phyloP scores from a whole-genome alignment of 768 basidiomycete species.

The Tremella mesenterica region DNA sequence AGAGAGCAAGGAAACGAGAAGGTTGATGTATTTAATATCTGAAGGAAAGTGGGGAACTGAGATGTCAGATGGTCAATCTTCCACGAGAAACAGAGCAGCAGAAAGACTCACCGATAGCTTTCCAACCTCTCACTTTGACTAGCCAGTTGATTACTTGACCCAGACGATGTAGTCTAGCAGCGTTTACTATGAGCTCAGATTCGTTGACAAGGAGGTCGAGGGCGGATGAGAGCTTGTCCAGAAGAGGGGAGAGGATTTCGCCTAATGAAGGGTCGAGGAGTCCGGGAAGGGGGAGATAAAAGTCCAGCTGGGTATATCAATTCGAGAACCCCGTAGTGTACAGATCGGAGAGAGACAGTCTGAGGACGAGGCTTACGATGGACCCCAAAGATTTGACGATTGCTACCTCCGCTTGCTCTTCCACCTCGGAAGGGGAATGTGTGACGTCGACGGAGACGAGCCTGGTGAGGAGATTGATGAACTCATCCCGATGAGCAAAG shows the following conservation, averaged over 20 bases:
- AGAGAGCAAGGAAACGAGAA: constrained; percentile 60
- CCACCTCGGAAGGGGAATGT: constrained; percentile 47
- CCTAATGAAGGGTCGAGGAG: constrained; percentile 85
- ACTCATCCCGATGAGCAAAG: constrained; percentile 50
- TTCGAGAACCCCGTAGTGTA: background rate
- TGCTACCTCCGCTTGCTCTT: constrained; percentile 46
- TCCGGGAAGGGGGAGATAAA: constrained; percentile 88
- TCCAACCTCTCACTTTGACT: constrained; percentile 80
- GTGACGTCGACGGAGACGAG: constrained; percentile 53
- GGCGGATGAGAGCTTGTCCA: constrained; percentile 50
- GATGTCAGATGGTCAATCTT: constrained; percentile 2
- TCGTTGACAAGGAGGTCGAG: constrained; percentile 45
- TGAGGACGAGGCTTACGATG: constrained; percentile 31
- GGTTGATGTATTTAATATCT: constrained; percentile 68
- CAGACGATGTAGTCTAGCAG: constrained; percentile 48
- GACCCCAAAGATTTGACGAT: constrained; percentile 33
- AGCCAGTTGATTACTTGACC: constrained; percentile 57
- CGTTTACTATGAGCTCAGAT: constrained; percentile 33
- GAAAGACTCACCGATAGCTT: constrained; percentile 70
- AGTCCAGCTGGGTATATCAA: constrained; percentile 55
- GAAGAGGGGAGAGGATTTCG: constrained; percentile 63
- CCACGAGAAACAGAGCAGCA: too few species aligned
- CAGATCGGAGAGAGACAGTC: background rate
- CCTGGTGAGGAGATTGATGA: constrained; percentile 51
- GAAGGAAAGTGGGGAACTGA: constrained; percentile 91